A percentile compares a stretch with the other conserved stretches of the same genome.
phyloP scores from a whole-genome alignment of 2,329 filamentous ascomycete species.

The Penicillium sp. region DNA sequence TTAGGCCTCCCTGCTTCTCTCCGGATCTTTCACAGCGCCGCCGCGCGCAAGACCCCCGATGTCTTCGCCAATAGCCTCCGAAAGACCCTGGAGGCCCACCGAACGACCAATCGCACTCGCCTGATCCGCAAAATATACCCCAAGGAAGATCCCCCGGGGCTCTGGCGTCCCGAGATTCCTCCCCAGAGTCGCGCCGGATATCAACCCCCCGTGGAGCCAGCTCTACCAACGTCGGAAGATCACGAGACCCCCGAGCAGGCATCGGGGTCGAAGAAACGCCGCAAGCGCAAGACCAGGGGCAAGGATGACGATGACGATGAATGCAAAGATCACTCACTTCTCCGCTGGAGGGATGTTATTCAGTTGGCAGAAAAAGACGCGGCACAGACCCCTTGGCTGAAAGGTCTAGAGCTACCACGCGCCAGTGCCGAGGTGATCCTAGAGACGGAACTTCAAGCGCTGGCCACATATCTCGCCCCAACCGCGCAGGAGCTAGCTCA shows the following conservation, averaged over 20 bases:
- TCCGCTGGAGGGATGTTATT: constrained; percentile 3
- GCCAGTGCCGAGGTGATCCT: constrained; percentile 33
- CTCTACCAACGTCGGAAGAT: not conserved
- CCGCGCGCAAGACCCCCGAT: constrained; percentile 18
- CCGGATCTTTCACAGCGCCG: constrained; percentile 17
- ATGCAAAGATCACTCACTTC: not conserved
- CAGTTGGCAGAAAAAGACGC: constrained; percentile 16
- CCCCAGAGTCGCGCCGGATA: constrained; percentile 17
- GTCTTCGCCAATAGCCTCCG: constrained; percentile 37
- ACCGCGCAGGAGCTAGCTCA: constrained; percentile 44
- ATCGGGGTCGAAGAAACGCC: constrained; percentile 2
- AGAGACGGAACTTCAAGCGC: constrained; percentile 50
- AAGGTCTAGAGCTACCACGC: constrained; percentile 18
- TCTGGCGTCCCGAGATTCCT: constrained; percentile 19
- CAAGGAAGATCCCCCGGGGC: constrained; percentile 13
- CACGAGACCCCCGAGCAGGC: not conserved
- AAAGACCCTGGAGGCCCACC: constrained; percentile 46
- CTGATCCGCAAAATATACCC: constrained; percentile 36
- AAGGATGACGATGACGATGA: not conserved
- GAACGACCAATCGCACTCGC: constrained; percentile 38
- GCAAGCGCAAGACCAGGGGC: not conserved
- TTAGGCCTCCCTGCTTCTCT: constrained; percentile 10
- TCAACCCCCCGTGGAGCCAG: constrained; percentile 6
- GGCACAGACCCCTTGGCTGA: constrained; percentile 38
- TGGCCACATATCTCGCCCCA: constrained; percentile 49